A percentile compares a stretch with the other conserved stretches of the same genome.
These are phyloP conservation scores for Metschnikowia picachoensis DNA, from an alignment of 805 yeast species.

Conservation along the genomic window DNA sequence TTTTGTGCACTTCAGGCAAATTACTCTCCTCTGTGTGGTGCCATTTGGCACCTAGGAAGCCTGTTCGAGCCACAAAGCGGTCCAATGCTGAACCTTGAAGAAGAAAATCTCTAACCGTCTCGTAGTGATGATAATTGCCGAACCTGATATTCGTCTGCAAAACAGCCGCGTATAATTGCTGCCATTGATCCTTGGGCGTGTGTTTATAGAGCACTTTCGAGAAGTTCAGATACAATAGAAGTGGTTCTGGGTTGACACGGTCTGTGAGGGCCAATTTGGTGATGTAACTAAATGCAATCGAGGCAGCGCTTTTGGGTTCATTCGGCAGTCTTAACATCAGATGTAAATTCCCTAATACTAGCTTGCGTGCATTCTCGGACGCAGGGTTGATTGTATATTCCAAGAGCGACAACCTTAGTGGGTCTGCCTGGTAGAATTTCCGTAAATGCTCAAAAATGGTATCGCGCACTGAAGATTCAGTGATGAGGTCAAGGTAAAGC, in stretches of 20 bases:
- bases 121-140: slow-evolving; percentile 11
- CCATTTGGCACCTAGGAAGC: slow-evolving; percentile 34
- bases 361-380: slow-evolving; percentile 13
- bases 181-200: slow-evolving; percentile 4
- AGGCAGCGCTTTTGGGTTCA: slow-evolving; percentile 14
- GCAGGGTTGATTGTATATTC: slow-evolving; percentile 26
- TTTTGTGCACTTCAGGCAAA: slow-evolving; percentile 17
- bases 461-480: slow-evolving; percentile 18
- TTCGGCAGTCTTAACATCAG: slow-evolving; percentile 12
- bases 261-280: slow-evolving; percentile 23
- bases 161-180: slow-evolving; percentile 27
- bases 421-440: slow-evolving; percentile 18
- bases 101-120: slow-evolving; percentile 22
- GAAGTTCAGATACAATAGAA: slow-evolving; percentile 10
- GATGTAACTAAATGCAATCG: slow-evolving; percentile 25
- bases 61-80: slow-evolving; percentile 33
- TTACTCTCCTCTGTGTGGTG: slow-evolving; percentile 26
- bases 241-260: slow-evolving; percentile 20
- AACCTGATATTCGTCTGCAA: slow-evolving; percentile 33
- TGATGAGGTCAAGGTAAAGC: slow-evolving; percentile 19
- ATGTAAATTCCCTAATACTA: slow-evolving; percentile 17
- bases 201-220: not conserved
- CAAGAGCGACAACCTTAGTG: slow-evolving; percentile 25
- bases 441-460: slow-evolving; percentile 18
- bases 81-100: slow-evolving; percentile 30